Evolutionary conservation across 1,284 basidiomycete species (phyloP), one percentile per base, ranked within the genome.

Genomic region (Flammula alnicola): DNA sequence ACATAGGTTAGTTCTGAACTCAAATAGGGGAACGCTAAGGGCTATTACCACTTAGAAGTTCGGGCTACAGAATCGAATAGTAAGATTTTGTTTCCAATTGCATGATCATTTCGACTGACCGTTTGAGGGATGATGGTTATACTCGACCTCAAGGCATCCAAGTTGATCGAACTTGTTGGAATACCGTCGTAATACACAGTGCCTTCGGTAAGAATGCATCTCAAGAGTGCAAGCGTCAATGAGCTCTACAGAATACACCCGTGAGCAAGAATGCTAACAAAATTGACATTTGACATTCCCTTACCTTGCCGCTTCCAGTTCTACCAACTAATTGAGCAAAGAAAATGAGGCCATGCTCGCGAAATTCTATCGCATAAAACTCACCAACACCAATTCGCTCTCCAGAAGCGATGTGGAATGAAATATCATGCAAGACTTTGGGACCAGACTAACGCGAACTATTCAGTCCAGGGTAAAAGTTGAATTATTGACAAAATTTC

Each of bases 221-320:
- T 64, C 63, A 84, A 60, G 61, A 85, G 63, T 23, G 73, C 63
- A 57, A 83, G 60, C 40, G 76, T 69, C 67, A 85, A 51, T 38
- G 78, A 68, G 38, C 75, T 78, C 74, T 80, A 69, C 58, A 64
- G 37, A 75, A 72, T 47, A 73, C 74, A 56, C 4, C 68, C 69
- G 42, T 51, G 6, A 51, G 58, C 65, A 16, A 3, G 37, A 31
- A 33, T 4, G 57, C 2, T 74, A 63, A 0, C 70, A 69, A 26
- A 77, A 55, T 4, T 67, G 69, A 39, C 17, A 5, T 37, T 30
- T 26, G 17, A 27, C 4, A 19, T 25, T 16, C 6, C 11, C 49
- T 4, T 44, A 78, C 79, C 71, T 91, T 90, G 44, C 87, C 88
- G 52, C 81, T 84, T 16, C 88, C 88, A 0, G 88, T 90, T 25